Percentiles rank a stretch among this genome's conserved stretches.
Conservation (phyloP, 768 basidiomycete genomes). For the Mrakia gelida region DNA sequence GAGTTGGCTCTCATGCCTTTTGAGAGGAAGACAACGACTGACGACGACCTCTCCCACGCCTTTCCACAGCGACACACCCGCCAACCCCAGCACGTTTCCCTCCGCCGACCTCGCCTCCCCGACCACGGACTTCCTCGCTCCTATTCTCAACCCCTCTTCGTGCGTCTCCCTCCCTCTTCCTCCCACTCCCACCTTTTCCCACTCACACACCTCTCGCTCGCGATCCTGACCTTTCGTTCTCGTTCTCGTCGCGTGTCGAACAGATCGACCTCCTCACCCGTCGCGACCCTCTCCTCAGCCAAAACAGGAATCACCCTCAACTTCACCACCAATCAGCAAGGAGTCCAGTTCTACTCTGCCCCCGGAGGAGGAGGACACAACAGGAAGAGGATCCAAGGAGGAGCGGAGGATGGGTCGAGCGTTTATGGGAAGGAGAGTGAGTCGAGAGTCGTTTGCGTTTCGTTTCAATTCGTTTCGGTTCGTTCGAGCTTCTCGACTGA, state of each 20-base stretch:
- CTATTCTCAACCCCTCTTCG: neutral
- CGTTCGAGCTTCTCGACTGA: neutral
- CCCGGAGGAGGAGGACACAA: slow-evolving; percentile 11
- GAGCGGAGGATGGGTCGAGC: neutral
- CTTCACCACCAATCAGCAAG: slow-evolving; percentile 29
- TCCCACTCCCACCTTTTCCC: neutral
- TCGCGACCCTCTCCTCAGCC: slow-evolving; percentile 25
- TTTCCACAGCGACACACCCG: neutral
- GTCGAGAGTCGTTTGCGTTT: neutral
- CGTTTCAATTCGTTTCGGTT: too few relatives aligned
- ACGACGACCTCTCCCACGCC: neutral
- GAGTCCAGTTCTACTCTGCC: slow-evolving; percentile 31
- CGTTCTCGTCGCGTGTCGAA: neutral
- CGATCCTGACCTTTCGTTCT: neutral
- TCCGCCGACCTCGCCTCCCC: neutral
- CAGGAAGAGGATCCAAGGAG: slow-evolving; percentile 18
- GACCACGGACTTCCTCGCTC: neutral
- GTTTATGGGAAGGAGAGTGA: slow-evolving; percentile 21
- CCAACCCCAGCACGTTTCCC: slow-evolving; percentile 10
- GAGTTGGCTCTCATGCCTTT: neutral
- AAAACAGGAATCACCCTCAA: slow-evolving; percentile 14
- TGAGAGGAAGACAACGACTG: neutral
- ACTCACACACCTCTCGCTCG: neutral
- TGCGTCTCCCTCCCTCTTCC: neutral
- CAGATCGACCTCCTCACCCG: neutral